phyloP scores from a whole-genome alignment of 2,329 filamentous ascomycete species.

The Phoma sp. region DNA sequence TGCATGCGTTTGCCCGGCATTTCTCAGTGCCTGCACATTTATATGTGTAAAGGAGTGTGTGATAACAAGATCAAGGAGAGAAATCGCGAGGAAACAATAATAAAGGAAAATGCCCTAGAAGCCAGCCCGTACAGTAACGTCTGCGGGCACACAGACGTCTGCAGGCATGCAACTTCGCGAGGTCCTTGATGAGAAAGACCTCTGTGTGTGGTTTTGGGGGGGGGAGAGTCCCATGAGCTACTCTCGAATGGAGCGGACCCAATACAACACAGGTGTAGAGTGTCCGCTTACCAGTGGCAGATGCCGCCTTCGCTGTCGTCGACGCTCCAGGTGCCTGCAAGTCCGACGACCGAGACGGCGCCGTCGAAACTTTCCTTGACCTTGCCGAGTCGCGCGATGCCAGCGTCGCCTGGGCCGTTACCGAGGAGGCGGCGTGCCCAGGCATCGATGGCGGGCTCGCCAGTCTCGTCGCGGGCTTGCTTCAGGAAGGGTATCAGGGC shows the following conservation, averaged over 20 bases:
- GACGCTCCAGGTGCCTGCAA: constrained; percentile 88
- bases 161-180: constrained; percentile 20
- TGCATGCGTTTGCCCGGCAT: background rate
- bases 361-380: constrained; percentile 61
- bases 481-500: constrained; percentile 95
- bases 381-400: constrained; percentile 55
- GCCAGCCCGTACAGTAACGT: constrained; percentile 21
- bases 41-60: constrained; percentile 3
- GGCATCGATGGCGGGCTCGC: constrained; percentile 80
- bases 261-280: background rate
- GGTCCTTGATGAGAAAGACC: constrained; percentile 3
- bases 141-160: constrained; percentile 20
- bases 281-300: constrained; percentile 32
- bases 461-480: constrained; percentile 94
- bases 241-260: background rate
- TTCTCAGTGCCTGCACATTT: background rate
- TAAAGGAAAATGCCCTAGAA: constrained; percentile 18
- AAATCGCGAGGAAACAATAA: background rate
- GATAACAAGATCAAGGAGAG: background rate
- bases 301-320: constrained; percentile 74
- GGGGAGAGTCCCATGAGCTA: constrained; percentile 2
- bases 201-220: background rate
- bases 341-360: constrained; percentile 66
- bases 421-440: constrained; percentile 66
- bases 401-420: constrained; percentile 56